Percentiles rank a stretch among this genome's conserved stretches.
Conservation (phyloP, 2,329 filamentous ascomycete species). For the Pseudocercospora musae region DNA sequence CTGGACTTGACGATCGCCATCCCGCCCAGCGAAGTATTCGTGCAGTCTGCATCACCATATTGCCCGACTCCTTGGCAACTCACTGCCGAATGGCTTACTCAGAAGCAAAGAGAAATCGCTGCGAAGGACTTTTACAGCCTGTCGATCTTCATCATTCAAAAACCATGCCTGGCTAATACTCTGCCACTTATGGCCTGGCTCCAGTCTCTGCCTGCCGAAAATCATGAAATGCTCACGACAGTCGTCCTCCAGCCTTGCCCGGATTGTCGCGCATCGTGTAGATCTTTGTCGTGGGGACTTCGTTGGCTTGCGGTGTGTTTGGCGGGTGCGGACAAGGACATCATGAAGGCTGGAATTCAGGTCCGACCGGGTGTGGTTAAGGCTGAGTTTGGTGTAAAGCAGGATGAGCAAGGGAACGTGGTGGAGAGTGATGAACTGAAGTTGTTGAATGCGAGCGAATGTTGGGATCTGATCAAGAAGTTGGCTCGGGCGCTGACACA, state of each 20-base stretch:
- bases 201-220: not conserved
- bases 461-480: not conserved
- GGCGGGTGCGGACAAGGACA: not conserved
- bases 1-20: not conserved
- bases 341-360: not conserved
- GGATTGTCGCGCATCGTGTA: not conserved
- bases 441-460: not conserved
- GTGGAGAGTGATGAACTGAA: not conserved
- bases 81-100: not conserved
- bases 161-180: not conserved
- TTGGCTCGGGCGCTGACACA: no score
- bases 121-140: not conserved
- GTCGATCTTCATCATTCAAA: not conserved
- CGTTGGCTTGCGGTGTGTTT: not conserved
- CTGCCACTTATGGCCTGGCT: not conserved
- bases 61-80: not conserved
- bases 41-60: not conserved
- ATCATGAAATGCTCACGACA: not conserved
- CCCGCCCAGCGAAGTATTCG: not conserved
- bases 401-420: not conserved
- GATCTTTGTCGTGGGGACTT: not conserved
- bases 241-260: not conserved
- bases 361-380: not conserved
- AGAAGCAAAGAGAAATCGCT: not conserved
- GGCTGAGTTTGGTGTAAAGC: not conserved